Base-by-base conservation (phyloP, 2,329 filamentous ascomycete species). In the Diplodia corticola region DNA sequence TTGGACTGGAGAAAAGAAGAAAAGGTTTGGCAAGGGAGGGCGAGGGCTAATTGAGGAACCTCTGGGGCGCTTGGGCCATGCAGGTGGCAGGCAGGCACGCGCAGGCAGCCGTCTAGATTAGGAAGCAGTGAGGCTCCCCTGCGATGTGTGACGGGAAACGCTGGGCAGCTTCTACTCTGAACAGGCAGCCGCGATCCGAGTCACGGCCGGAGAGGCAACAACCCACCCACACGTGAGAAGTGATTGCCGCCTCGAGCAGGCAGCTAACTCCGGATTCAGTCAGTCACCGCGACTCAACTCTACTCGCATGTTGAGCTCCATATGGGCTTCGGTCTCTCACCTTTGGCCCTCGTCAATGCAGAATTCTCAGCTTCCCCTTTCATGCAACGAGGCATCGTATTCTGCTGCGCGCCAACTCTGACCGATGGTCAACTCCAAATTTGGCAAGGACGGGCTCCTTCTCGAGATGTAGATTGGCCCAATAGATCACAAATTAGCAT, bases 1-100 rank as follows among this genome's bases (percentile, higher is more conserved):
- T 84, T 77, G 82, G 84, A 87, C 87, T 64, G 73, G 76, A 81
- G 70, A 77, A 78, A 61, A 69, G 69, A 65, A 61, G 22, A 17
- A 49, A 63, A 57, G 65, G 40, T 44, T 44, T 17, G 12, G 17
- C 17, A 44, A 20, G 40, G 40, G 51, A 50, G 30, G 54, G 57
- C 54, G 65, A 13, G 48, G 40, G 40, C 46, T 13, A 12, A 30
- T 51, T 50, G 28, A 7, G 24, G 50, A 26, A 12, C 5, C 15
- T 2, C 5, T 54, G 30, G 17, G 30, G 20, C 20, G 30, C 28
- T 30, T 13, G 49, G 24, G 17, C 22, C 49, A n/a, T 5, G 6
- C 30, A 33, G 30, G 9, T 30, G 30, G 9, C 49, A 9, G 49
- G 13, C 49, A 30, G 51, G 48, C 48, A 50, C 9, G 22, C 6